Evolutionary conservation across 2,329 filamentous ascomycete species (phyloP), one percentile per base, ranked within the genome.

Genomic region (Alternaria postmessia): DNA sequence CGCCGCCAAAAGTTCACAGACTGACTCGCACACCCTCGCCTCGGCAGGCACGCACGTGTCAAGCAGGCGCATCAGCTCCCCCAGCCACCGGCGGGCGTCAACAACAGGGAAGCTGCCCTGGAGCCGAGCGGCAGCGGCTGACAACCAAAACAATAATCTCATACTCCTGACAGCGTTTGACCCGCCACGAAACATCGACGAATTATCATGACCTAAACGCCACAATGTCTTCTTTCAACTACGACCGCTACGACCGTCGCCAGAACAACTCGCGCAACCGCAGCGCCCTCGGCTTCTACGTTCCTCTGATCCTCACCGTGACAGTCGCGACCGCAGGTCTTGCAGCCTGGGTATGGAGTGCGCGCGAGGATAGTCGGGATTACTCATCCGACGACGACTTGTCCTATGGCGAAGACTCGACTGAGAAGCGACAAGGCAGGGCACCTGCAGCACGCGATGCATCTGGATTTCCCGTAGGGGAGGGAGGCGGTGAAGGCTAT

Each of bases 281-380:
- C 83, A 80, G 72, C 79, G 78, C 88, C 68, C 87, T 92, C 81
- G 87, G 89, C 74, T 94, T 96, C 81, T 97, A 94, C 92, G 87
- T 97, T 61, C 94, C 94, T 64, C 85, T 98, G 57, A 90, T 89
- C 66, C 81, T 97, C 66, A 97, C 94, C 51, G 88, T 96, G 59
- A 94, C 93, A 47, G 88, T 96, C 69, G 94, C 94, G 62, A 93
- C 94, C 22, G 89, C 91, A 56, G 93, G 94, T 34, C 81, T 96
- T 48, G 94, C 90, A 53, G 93, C 93, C 58, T 98, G 94, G 94
- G 88, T 94, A 62, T 97, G 93, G 93, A 96, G 91, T 78, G 93
- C 96, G 81, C 90, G 92, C 72, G 88, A 86, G 73, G 89, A 91
- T 67, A 87, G 89, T 59, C 89, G 92, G 54, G 89, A 93, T 28